Conservation (phyloP, 805 yeast species). For the Ogataea wickerhamii region DNA sequence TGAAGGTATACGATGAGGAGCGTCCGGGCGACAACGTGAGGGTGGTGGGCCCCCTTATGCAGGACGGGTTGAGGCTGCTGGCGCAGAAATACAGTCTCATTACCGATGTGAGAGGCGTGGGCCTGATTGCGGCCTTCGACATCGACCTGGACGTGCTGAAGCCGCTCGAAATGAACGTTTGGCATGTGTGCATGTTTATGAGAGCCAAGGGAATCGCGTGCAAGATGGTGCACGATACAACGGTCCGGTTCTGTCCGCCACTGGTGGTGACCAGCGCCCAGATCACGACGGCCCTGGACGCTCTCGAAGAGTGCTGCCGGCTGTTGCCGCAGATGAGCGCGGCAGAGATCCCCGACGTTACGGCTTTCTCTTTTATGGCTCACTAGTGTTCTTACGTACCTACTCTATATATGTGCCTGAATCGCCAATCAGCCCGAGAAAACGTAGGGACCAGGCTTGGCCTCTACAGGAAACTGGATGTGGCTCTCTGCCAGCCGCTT, state of each 20-base stretch:
- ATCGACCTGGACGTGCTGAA: conserved; percentile 11
- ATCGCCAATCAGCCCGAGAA: conserved; percentile 33
- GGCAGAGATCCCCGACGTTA: not conserved
- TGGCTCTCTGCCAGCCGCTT: conserved; percentile 47
- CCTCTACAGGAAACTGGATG: conserved; percentile 49
- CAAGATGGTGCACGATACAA: conserved; percentile 19
- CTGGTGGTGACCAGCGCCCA: conserved; percentile 14
- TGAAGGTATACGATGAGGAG: conserved; percentile 27
- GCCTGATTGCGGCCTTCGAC: conserved; percentile 21
- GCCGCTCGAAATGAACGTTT: conserved; percentile 9
- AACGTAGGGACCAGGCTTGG: conserved; percentile 57
- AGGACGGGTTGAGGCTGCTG: conserved; percentile 18
- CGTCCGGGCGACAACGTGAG: conserved; percentile 21
- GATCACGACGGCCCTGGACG: conserved; percentile 8
- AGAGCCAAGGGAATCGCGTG: conserved; percentile 22
- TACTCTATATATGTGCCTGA: no score
- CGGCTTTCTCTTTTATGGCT: not conserved
- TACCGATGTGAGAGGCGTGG: conserved; percentile 20
- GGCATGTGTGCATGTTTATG: conserved; percentile 23
- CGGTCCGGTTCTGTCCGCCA: conserved; percentile 20
- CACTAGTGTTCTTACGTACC: no score
- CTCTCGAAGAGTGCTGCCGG: conserved; percentile 9
- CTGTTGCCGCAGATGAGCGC: not conserved
- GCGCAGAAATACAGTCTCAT: conserved; percentile 13
- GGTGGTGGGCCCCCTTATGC: conserved; percentile 18